Conservation (phyloP, 331 rosid genomes). For the Malus hybrid region DNA sequence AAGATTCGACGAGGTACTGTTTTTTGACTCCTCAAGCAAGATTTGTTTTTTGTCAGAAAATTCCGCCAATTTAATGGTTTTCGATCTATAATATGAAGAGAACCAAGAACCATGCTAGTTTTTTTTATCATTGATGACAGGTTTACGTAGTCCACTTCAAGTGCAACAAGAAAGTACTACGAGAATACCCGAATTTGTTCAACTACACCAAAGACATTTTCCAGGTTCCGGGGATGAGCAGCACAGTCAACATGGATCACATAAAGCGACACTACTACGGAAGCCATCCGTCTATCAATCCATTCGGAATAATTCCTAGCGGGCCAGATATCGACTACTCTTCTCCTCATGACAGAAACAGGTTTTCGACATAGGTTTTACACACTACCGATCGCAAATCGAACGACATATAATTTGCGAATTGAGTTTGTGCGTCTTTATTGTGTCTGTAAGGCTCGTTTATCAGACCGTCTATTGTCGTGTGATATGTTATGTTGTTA, state of each 20-base stretch:
- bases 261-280: conserved; percentile 78
- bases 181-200: conserved; percentile 78
- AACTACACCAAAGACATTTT: conserved; percentile 76
- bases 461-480: background rate
- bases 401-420: background rate
- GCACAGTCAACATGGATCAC: conserved; percentile 76
- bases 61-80: background rate
- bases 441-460: background rate
- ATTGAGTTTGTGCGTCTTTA: background rate
- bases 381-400: background rate
- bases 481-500: no score
- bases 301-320: conserved; percentile 64
- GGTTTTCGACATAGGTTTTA: conserved; percentile 44
- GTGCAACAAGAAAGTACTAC: conserved; percentile 79
- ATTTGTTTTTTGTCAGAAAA: background rate
- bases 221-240: conserved; percentile 68
- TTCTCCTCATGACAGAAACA: conserved; percentile 63
- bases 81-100: background rate
- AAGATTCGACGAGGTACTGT: conserved; percentile 87
- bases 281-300: conserved; percentile 83
- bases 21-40: background rate
- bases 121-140: conserved; percentile 21
- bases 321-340: conserved; percentile 67
- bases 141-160: conserved; percentile 93
- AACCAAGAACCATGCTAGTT: background rate